A percentile compares a stretch with the other conserved stretches of the same genome.
Evolutionary conservation across 495 filamentous ascomycete genomes (phyloP).

Genomic region (Elasticomyces elasticus): DNA sequence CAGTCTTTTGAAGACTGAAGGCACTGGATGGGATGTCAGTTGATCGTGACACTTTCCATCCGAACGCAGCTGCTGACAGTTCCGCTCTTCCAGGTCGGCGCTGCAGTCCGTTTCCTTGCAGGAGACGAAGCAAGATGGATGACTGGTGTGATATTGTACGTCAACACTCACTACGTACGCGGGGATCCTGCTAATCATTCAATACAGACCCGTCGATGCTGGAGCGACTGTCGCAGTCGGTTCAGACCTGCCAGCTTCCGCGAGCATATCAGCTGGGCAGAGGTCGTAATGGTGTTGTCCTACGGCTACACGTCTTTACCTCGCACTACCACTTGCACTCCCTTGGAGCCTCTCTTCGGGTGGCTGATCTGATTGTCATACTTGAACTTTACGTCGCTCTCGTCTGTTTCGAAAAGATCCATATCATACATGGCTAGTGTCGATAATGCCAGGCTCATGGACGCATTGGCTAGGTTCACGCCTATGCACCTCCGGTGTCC

Average conservation of each 20-base stretch:
- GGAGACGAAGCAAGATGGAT: conserved; percentile 26
- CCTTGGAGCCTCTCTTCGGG: conserved; percentile 6
- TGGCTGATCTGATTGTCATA: conserved; percentile 7
- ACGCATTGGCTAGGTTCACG: conserved; percentile 32
- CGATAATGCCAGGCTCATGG: conserved; percentile 23
- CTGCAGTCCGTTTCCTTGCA: conserved; percentile 23
- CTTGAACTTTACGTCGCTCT: conserved; percentile 6
- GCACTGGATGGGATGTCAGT: conserved; percentile 23
- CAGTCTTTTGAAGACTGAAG: conserved; percentile 25
- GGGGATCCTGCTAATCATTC: conserved; percentile 12
- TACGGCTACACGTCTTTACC: not conserved
- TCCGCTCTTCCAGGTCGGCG: conserved; percentile 2
- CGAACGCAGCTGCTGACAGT: not conserved
- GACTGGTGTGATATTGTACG: conserved; percentile 23
- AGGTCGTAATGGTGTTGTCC: not conserved
- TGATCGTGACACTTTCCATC: too few relatives aligned
- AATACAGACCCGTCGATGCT: conserved; percentile 4
- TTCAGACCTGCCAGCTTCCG: not conserved
- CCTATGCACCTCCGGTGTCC: conserved; percentile 27
- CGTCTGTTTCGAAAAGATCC: conserved; percentile 10
- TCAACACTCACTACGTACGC: too few relatives aligned
- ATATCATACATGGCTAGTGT: conserved; percentile 5
- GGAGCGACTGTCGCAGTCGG: conserved; percentile 23
- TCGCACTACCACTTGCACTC: conserved; percentile 6
- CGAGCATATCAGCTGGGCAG: not conserved